phyloP scores from a whole-genome alignment of 164 flowering plant genomes.

The Kalanchoe fedtschenkoi region DNA sequence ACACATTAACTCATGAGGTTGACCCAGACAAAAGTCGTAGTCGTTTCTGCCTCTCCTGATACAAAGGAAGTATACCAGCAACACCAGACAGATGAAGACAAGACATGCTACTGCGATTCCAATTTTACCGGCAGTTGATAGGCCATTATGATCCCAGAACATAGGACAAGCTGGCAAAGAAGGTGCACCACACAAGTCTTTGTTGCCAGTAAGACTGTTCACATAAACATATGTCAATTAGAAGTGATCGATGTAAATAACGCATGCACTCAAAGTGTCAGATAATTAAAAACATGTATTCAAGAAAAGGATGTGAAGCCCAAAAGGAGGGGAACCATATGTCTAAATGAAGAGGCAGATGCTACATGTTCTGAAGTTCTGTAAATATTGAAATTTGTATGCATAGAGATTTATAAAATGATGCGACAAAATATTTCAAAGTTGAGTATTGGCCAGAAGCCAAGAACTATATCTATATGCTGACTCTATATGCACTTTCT shows the following conservation, averaged over 20 bases:
- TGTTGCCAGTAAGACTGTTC: conserved; percentile 73
- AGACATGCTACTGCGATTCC: conserved; percentile 55
- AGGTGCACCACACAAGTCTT: conserved; percentile 91
- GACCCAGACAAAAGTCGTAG: conserved; percentile 79
- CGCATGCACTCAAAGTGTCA: background rate
- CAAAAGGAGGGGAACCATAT: background rate
- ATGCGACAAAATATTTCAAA: no score
- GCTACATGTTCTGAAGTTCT: background rate
- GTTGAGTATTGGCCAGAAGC: no score
- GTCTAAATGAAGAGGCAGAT: background rate
- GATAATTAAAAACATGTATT: background rate
- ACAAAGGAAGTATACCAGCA: conserved; percentile 45
- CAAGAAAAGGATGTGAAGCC: background rate
- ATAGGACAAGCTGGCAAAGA: conserved; percentile 73
- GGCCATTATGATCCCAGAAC: conserved; percentile 62
- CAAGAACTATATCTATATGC: no score
- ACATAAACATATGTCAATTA: conserved; percentile 5
- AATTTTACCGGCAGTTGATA: conserved; percentile 75
- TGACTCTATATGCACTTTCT: no score
- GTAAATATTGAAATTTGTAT: no score
- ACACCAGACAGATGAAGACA: conserved; percentile 32
- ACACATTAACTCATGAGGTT: conserved; percentile 87
- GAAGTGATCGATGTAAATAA: background rate
- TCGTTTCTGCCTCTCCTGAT: conserved; percentile 60
- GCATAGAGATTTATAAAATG: no score